Evolutionary conservation across 176 grass and related monocot species (phyloP).

Genomic region (Triticum monococcum): DNA sequence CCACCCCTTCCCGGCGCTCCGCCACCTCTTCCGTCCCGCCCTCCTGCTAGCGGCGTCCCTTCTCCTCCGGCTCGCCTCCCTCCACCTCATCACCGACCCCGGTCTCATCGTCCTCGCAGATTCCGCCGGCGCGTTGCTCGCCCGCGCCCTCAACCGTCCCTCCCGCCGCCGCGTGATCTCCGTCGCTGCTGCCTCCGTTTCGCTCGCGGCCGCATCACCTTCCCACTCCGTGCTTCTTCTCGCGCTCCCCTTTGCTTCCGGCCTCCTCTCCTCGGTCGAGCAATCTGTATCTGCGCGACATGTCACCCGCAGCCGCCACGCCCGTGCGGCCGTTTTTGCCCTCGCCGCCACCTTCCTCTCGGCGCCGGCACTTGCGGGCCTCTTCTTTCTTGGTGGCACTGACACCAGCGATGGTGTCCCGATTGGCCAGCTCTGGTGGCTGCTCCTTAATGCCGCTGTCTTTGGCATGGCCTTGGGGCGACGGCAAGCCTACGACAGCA

Average conservation of each 20-base stretch:
- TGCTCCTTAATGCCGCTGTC: constrained; percentile 61
- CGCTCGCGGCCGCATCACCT: constrained; percentile 46
- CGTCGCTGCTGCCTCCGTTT: constrained; percentile 43
- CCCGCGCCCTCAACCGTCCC: constrained; percentile 50
- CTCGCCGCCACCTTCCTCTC: constrained; percentile 60
- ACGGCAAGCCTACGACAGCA: constrained; percentile 35
- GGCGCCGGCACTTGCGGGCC: constrained; percentile 49
- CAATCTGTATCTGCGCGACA: constrained; percentile 37
- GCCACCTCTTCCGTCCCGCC: constrained; percentile 40
- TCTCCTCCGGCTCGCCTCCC: constrained; percentile 54
- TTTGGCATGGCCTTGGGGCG: constrained; percentile 78
- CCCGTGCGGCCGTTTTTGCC: constrained; percentile 52
- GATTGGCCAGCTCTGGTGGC: constrained; percentile 49
- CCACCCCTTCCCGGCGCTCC: constrained; percentile 39
- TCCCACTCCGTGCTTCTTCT: constrained; percentile 40
- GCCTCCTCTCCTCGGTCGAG: constrained; percentile 65
- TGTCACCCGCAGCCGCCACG: constrained; percentile 47
- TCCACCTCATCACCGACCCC: constrained; percentile 55
- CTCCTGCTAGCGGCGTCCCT: constrained; percentile 56
- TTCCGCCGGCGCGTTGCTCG: constrained; percentile 60
- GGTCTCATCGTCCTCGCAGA: constrained; percentile 75
- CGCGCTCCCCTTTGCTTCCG: constrained; percentile 50
- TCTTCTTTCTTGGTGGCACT: constrained; percentile 32
- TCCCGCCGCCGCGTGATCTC: constrained; percentile 40
- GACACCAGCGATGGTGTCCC: constrained; percentile 10